Evolutionary conservation across 257 asterid genomes (phyloP).

Genomic region (Jacaranda copaia): DNA sequence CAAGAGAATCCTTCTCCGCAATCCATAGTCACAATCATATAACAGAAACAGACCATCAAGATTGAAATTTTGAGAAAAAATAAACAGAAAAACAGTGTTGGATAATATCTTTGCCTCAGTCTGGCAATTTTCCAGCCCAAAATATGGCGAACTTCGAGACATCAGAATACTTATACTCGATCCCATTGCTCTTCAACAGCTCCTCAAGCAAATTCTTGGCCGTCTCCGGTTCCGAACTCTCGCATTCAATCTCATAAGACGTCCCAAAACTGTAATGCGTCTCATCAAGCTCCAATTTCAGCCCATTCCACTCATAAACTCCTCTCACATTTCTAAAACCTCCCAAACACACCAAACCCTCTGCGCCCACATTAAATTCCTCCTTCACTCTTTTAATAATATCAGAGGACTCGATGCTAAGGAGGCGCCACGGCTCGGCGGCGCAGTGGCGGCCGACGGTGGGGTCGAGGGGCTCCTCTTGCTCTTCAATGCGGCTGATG

Average conservation of each 20-base stretch:
- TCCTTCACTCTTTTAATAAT: constrained; percentile 58
- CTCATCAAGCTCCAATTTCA: constrained; percentile 83
- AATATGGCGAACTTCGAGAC: constrained; percentile 75
- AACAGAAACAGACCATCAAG: background rate
- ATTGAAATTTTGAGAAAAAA: background rate
- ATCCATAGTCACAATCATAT: background rate
- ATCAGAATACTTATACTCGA: constrained; percentile 63
- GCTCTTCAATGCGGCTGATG: constrained; percentile 80
- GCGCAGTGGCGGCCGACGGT: constrained; percentile 69
- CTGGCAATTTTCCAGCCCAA: constrained; percentile 70
- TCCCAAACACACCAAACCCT: constrained; percentile 71
- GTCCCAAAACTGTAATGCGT: constrained; percentile 73
- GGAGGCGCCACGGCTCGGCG: constrained; percentile 72
- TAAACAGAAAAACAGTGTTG: background rate
- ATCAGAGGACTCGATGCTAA: constrained; percentile 50
- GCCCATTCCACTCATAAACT: constrained; percentile 83
- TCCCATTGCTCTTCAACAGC: constrained; percentile 62
- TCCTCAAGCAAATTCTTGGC: constrained; percentile 66
- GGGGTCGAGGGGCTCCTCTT: constrained; percentile 84
- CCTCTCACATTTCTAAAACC: constrained; percentile 85
- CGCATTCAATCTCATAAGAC: constrained; percentile 84
- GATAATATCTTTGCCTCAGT: constrained; percentile 35
- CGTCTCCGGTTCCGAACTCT: constrained; percentile 76
- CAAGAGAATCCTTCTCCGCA: background rate
- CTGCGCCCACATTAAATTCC: constrained; percentile 58